A percentile compares a stretch with the other conserved stretches of the same genome.
Evolutionary conservation across 106 monocot genomes (phyloP).

Genomic region (Dendrobium catenatum): DNA sequence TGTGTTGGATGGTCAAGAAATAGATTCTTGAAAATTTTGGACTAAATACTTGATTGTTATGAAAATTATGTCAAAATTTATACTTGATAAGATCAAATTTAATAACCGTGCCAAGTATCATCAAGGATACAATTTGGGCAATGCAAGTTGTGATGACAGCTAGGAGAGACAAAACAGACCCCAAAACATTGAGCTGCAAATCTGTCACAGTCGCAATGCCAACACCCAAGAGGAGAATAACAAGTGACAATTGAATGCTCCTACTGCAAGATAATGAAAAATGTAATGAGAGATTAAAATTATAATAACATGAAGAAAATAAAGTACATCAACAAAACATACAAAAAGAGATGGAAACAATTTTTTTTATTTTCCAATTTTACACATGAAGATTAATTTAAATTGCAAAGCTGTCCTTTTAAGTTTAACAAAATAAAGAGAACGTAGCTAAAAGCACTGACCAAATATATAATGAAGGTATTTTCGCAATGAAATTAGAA

Average conservation of each 20-base stretch:
- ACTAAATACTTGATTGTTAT: too few species aligned
- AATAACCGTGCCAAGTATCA: not conserved
- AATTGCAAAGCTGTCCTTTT: not conserved
- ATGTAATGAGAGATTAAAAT: constrained; percentile 1
- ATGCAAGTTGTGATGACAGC: constrained; percentile 55
- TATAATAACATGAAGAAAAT: not conserved
- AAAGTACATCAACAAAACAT: not conserved
- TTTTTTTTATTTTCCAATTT: not conserved
- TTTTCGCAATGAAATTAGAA: too few species aligned
- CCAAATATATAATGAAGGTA: too few species aligned
- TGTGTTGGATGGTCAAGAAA: too few species aligned
- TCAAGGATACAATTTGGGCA: constrained; percentile 60
- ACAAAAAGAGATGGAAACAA: not conserved
- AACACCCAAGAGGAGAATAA: constrained; percentile 46
- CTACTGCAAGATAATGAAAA: constrained; percentile 18
- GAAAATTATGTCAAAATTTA: too few species aligned
- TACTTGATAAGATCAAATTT: too few species aligned
- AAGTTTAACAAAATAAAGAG: not conserved
- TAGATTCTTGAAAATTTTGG: too few species aligned
- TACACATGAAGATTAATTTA: not conserved
- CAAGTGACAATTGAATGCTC: constrained; percentile 41
- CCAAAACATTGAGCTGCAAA: constrained; percentile 48
- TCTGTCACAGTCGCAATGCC: constrained; percentile 63
- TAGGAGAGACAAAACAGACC: constrained; percentile 40
- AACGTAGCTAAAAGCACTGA: not conserved